Evolutionary conservation across 1,284 basidiomycete species (phyloP).

Genomic region (Apiotrichum brassicae): DNA sequence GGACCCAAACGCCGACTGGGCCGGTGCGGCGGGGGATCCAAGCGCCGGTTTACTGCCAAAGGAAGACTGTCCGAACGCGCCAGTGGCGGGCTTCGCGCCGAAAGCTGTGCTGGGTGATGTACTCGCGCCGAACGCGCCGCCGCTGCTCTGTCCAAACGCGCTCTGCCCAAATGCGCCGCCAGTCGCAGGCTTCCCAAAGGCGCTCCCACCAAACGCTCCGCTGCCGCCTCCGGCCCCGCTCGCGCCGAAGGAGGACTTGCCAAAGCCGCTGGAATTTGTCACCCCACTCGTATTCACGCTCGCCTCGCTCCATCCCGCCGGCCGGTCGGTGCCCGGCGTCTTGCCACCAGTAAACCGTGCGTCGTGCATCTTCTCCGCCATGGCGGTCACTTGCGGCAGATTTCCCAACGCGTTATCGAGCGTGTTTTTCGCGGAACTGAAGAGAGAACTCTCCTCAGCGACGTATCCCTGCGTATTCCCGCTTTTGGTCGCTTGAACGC

Average conservation of each 20-base stretch:
- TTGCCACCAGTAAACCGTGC: constrained; percentile 25
- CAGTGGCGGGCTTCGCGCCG: too few relatives aligned
- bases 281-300: constrained; percentile 7
- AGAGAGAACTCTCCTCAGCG: constrained; percentile 28
- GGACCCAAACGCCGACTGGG: too few relatives aligned
- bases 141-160: too few relatives aligned
- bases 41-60: too few relatives aligned
- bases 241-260: not conserved
- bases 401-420: constrained; percentile 29
- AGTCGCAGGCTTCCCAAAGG: too few relatives aligned
- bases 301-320: constrained; percentile 30
- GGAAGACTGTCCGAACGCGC: too few relatives aligned
- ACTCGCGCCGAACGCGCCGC: too few relatives aligned
- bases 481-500: constrained; percentile 51
- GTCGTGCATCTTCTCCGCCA: constrained; percentile 38
- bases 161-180: not conserved
- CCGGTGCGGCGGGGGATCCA: too few relatives aligned
- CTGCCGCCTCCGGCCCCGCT: not conserved
- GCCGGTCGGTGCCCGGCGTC: constrained; percentile 20
- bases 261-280: not conserved
- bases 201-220: too few relatives aligned
- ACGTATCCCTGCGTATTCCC: constrained; percentile 20
- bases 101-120: too few relatives aligned
- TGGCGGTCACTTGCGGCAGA: constrained; percentile 14
- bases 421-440: constrained; percentile 21